These are phyloP conservation scores for Xylaria palmicola DNA, from an alignment of 495 filamentous ascomycete genomes.

Conservation along the genomic window DNA sequence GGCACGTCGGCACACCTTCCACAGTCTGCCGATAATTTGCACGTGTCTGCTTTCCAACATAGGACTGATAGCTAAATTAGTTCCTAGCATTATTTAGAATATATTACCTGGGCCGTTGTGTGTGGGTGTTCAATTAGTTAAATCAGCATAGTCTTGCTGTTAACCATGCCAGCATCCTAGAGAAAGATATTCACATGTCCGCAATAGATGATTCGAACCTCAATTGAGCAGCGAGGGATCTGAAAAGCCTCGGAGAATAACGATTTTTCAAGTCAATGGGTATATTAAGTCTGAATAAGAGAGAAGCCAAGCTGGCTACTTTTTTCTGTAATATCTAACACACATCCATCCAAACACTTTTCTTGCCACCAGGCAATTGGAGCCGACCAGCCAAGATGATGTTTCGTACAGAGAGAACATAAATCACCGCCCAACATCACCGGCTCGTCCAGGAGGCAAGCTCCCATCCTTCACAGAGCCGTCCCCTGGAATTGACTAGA, in stretches of 20 bases:
- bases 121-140: too few species aligned
- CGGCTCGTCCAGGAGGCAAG: conserved; percentile 2
- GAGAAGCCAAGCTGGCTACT: conserved; percentile 19
- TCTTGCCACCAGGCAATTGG: background rate
- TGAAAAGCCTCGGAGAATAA: background rate
- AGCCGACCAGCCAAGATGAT: background rate
- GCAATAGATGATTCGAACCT: too few species aligned
- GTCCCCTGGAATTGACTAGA: background rate
- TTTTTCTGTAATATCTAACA: conserved; percentile 20
- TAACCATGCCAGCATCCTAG: too few species aligned
- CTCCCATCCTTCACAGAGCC: background rate
- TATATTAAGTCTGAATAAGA: conserved; percentile 33
- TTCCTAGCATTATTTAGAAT: background rate
- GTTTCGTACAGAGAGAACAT: background rate
- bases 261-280: conserved; percentile 24
- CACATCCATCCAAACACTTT: conserved; percentile 4
- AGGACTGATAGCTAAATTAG: background rate
- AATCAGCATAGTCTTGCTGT: too few species aligned
- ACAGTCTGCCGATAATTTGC: background rate
- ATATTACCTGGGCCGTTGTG: too few species aligned
- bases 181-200: too few species aligned
- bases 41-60: background rate
- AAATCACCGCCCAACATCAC: background rate
- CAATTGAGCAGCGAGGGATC: background rate
- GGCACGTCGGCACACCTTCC: too few species aligned